Conservation (phyloP, 306 rosid species). For the Delonix regia region DNA sequence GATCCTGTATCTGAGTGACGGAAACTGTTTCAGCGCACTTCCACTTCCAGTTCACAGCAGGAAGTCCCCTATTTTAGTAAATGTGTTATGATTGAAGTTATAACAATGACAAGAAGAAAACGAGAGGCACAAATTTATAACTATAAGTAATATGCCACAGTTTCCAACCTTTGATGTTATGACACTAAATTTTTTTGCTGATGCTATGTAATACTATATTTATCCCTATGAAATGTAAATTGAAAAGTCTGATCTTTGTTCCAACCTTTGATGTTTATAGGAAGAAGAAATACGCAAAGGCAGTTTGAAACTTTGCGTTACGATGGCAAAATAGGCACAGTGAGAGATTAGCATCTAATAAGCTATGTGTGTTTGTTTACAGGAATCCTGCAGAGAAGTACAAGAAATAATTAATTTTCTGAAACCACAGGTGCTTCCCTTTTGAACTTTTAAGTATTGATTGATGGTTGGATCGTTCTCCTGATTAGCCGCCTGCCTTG, state of each 20-base stretch:
- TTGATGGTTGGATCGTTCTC: slow-evolving; percentile 18
- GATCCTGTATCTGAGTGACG: not conserved
- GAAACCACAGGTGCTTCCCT: slow-evolving; percentile 61
- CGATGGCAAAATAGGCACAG: not conserved
- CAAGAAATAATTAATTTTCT: slow-evolving; percentile 53
- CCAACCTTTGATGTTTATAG: not conserved
- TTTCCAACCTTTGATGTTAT: too few relatives aligned
- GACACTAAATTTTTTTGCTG: not conserved
- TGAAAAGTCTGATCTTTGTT: not conserved
- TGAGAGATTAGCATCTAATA: slow-evolving; percentile 27
- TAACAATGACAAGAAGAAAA: not conserved
- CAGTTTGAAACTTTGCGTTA: not conserved
- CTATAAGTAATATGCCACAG: not conserved
- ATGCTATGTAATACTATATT: not conserved
- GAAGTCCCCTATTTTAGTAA: not conserved
- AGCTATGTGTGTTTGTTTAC: slow-evolving; percentile 37
- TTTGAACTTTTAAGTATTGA: slow-evolving; percentile 22
- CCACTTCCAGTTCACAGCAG: not conserved
- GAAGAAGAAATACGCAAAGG: not conserved
- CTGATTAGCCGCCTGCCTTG: slow-evolving; percentile 40
- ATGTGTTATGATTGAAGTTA: not conserved
- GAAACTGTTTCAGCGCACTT: not conserved
- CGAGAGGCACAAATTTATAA: not conserved
- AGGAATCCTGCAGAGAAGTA: slow-evolving; percentile 69
- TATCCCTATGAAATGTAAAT: not conserved